These are phyloP conservation scores for Hibiscus mutabilis DNA, from an alignment of 345 rosid genomes.

Conservation along the genomic window DNA sequence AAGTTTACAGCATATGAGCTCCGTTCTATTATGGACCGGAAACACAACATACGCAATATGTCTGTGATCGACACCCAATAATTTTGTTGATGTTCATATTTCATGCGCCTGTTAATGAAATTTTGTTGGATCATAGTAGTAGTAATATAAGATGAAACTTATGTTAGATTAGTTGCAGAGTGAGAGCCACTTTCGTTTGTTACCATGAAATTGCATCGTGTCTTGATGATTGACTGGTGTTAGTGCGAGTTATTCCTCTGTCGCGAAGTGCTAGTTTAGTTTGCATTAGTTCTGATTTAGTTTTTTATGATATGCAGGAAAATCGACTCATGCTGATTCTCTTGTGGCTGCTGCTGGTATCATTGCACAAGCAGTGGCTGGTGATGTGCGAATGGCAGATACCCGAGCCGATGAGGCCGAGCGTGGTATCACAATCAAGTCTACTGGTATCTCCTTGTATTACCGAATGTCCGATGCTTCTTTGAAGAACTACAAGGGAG, in stretches of 20 bases:
- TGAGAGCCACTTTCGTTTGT: too few relatives aligned
- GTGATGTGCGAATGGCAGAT: slow-evolving; percentile 57
- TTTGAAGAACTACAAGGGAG: slow-evolving; percentile 45
- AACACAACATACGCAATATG: slow-evolving; percentile 66
- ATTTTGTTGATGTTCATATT: too few relatives aligned
- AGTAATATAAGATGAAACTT: not conserved
- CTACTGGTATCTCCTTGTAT: slow-evolving; percentile 55
- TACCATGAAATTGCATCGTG: too few relatives aligned
- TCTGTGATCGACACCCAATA: slow-evolving; percentile 40
- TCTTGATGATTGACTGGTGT: too few relatives aligned
- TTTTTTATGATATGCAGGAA: slow-evolving; percentile 24
- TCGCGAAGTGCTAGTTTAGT: too few relatives aligned
- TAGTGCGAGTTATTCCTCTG: too few relatives aligned
- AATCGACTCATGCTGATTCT: slow-evolving; percentile 43
- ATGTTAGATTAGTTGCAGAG: too few relatives aligned
- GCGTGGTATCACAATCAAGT: slow-evolving; percentile 71
- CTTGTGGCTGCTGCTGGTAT: slow-evolving; percentile 67
- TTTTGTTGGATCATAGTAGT: not conserved
- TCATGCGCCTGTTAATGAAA: not conserved
- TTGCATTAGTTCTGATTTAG: too few relatives aligned
- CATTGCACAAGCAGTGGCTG: slow-evolving; percentile 54
- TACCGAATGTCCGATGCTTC: slow-evolving; percentile 35
- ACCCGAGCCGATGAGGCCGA: slow-evolving; percentile 61
- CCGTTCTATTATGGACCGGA: slow-evolving; percentile 60
- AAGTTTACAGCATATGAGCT: slow-evolving; percentile 57